Base-by-base conservation (phyloP, 2,329 filamentous ascomycete species). In the Cercospora berteroae region DNA sequence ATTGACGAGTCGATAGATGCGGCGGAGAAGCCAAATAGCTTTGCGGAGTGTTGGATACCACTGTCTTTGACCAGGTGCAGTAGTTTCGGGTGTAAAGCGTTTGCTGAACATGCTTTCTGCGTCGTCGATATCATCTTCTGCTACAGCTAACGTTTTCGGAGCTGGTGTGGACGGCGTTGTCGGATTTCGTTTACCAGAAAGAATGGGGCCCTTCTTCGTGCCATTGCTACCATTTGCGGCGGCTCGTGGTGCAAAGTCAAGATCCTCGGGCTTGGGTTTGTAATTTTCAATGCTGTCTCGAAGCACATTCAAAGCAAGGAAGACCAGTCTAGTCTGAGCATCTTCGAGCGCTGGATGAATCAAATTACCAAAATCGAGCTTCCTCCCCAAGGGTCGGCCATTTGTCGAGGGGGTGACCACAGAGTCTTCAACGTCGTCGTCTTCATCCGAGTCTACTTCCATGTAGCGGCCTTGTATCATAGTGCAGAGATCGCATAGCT, bases 1-100 rank as follows among this genome's bases (percentile, higher is more conserved):
- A 74, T 90, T 90, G 52, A 91, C 88, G 48, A 91, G 84, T 8
- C 88, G 84, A 76, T 90, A 90, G 71, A 91, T 90, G 63, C 88
- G 85, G 69, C 88, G 89, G 20, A 91, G 82, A 3, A 91, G 80
- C 86, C 88, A 89, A 27, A 90, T 87, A 2, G 88, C 88, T 79
- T 88, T 89, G 60, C 86, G 82, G 18, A 90, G 78, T 0, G 88
- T 90, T 1, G 88, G 88, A 74, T 90, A 90, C 87, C 88, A 90
- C 80, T 71, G 65, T 55, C 70, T 69, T 44, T 50, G 69, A 58
- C 69, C 66, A 31, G 64, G 60, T 6, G 62, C 20, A 8, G 63
- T 18, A 42, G 70, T 66, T 55, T 71, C 65, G 9, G 66, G 16
- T 0, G 68, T 63, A 50, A 74, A 65, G 33, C 71, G 72, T 58